These are phyloP conservation scores for Tetrapyrgos nigripes DNA, from an alignment of 1,284 basidiomycete species.

Conservation along the genomic window DNA sequence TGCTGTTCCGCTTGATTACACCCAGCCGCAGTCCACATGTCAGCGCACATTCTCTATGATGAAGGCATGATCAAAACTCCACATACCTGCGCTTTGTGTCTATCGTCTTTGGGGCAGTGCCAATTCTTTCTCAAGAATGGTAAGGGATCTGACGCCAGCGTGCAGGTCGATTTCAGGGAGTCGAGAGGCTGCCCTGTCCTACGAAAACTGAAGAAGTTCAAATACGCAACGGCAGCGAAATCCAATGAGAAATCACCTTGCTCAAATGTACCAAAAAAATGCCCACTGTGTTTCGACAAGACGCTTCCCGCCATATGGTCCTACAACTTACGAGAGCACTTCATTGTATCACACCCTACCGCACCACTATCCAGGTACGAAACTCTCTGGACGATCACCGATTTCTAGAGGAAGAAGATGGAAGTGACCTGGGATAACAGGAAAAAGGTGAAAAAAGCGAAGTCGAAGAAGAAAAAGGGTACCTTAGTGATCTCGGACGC, in stretches of 20 bases:
- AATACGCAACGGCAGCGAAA: conserved; percentile 26
- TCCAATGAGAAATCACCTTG: conserved; percentile 28
- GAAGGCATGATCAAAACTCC: no score
- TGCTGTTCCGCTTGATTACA: no score
- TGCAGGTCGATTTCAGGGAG: conserved; percentile 21
- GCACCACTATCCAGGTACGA: conserved; percentile 4
- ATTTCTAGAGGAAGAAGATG: conserved; percentile 22
- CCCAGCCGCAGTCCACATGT: no score
- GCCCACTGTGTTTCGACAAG: conserved; percentile 26
- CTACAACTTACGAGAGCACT: conserved; percentile 32
- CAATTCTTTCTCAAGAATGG: no score
- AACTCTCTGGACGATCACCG: conserved; percentile 20
- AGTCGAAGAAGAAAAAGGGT: neutral
- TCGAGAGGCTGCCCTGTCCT: conserved; percentile 19
- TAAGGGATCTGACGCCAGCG: no score
- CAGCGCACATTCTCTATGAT: no score
- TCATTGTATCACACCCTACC: conserved; percentile 23
- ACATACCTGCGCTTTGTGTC: no score
- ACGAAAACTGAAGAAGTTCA: conserved; percentile 17
- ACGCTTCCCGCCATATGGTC: conserved; percentile 31
- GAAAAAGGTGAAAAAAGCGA: neutral
- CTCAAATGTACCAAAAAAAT: conserved; percentile 36
- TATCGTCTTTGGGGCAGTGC: no score
- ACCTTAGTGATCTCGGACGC: neutral
- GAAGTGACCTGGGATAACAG: neutral